A percentile compares a stretch with the other conserved stretches of the same genome.
Evolutionary conservation across 1,284 basidiomycete genomes (phyloP).

Genomic region (Mrakiaceae sp.): DNA sequence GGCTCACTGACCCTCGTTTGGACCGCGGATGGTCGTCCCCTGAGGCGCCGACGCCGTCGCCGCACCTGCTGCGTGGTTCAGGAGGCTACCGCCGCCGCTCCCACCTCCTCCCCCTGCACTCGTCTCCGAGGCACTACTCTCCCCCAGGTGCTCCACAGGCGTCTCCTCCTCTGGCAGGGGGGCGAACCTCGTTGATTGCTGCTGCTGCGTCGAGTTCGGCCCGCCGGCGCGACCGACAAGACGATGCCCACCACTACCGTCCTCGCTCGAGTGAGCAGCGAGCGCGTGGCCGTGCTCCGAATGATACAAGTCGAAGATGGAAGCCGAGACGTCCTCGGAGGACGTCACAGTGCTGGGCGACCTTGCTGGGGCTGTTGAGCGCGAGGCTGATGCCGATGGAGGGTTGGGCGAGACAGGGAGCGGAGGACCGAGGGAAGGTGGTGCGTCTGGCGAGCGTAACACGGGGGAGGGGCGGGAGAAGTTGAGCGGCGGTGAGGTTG

Average conservation of each 20-base stretch:
- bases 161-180: not conserved
- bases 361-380: too few species aligned
- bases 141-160: too few species aligned
- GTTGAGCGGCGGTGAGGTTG: too few species aligned
- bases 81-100: not conserved
- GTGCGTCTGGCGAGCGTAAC: too few species aligned
- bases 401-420: too few species aligned
- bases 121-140: not conserved
- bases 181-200: not conserved
- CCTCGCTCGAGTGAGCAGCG: not conserved
- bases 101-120: not conserved
- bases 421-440: too few species aligned
- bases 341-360: too few species aligned
- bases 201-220: not conserved
- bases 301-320: constrained; percentile 9
- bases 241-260: not conserved
- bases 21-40: not conserved
- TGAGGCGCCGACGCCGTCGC: constrained; percentile 4
- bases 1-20: constrained; percentile 4
- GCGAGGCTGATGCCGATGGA: too few species aligned
- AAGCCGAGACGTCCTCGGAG: constrained; percentile 7
- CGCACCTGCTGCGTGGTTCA: not conserved
- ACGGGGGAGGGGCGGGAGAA: too few species aligned
- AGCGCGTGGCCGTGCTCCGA: not conserved
- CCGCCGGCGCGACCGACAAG: not conserved